Evolutionary conservation across 2,329 filamentous ascomycete species (phyloP), one percentile per base, ranked within the genome.

Genomic region (Talaromyces sp.): DNA sequence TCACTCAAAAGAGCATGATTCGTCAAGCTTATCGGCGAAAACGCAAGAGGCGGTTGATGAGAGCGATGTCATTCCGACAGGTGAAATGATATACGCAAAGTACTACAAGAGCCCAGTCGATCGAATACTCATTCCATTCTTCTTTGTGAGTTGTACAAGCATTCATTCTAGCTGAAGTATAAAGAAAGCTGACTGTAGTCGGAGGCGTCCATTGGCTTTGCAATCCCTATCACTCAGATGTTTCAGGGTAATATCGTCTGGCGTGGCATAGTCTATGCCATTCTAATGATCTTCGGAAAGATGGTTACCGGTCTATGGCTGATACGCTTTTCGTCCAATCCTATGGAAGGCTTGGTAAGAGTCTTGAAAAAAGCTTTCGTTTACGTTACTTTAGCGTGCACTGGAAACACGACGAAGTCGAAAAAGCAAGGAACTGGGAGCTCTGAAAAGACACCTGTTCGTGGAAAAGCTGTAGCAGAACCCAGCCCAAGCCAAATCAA

Each of bases 201-300:
- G 5, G 25, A 76, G 73, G 71, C 83, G 1, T 86, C 83, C 0
- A 88, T 93, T 39, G 90, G 90, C 0, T 93, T 93, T 70, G 88
- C 90, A 0, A 89, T 95, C 1, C 90, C 90, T 0, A 88, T 93
- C 33, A 84, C 83, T 0, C 76, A 84, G 5, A 86, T 95, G 80
- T 93, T 92, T 68, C 72, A 73, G 0, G 84, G 84, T 0, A 69
- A 76, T 0, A 80, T 90, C 0, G 75, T 92, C 1, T 95, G 89
- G 90, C 84, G 86, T 11, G 90, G 90, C 0, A 65, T 92, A 0
- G 81, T 92, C 0, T 95, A 93, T 68, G 81, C 88, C 0, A 66
- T 88, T 0, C 75, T 95, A 3, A 95, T 95, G 90, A 70, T 81
- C 0, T 58, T 90, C 1, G 82, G 77, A 3, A 90, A 90, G 69